Evolutionary conservation across 2,329 filamentous ascomycete species (phyloP).

Genomic region (Beauveria scarabaeidicola): DNA sequence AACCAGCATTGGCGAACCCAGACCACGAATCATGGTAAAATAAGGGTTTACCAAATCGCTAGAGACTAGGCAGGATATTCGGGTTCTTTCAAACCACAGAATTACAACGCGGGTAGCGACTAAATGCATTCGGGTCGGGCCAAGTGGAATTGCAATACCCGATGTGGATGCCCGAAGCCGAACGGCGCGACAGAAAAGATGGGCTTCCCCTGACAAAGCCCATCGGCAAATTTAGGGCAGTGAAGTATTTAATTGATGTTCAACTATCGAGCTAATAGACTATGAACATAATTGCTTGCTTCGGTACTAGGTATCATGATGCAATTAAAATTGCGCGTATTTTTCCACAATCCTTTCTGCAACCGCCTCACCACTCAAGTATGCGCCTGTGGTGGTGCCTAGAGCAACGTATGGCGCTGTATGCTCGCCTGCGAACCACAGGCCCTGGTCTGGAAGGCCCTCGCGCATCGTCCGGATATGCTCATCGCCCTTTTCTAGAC

Average conservation of each 20-base stretch:
- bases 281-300: too few species aligned
- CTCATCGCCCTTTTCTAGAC: constrained; percentile 58
- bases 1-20: background rate
- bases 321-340: constrained; percentile 31
- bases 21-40: background rate
- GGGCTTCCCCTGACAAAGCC: background rate
- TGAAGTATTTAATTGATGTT: too few species aligned
- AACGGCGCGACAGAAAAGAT: background rate
- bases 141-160: constrained; percentile 2
- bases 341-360: constrained; percentile 53
- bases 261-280: too few species aligned
- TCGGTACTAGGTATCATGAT: background rate
- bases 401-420: constrained; percentile 83
- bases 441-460: constrained; percentile 54
- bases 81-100: too few species aligned
- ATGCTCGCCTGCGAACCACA: constrained; percentile 89
- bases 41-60: background rate
- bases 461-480: constrained; percentile 60
- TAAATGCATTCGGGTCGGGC: background rate
- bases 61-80: background rate
- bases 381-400: constrained; percentile 83
- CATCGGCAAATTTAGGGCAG: too few species aligned
- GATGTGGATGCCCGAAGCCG: background rate
- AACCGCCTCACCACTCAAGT: constrained; percentile 80
- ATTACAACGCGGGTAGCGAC: background rate